Conservation (phyloP, 225 moss, liverwort and hornwort species). For the Pseudisothecium myosuroides region DNA sequence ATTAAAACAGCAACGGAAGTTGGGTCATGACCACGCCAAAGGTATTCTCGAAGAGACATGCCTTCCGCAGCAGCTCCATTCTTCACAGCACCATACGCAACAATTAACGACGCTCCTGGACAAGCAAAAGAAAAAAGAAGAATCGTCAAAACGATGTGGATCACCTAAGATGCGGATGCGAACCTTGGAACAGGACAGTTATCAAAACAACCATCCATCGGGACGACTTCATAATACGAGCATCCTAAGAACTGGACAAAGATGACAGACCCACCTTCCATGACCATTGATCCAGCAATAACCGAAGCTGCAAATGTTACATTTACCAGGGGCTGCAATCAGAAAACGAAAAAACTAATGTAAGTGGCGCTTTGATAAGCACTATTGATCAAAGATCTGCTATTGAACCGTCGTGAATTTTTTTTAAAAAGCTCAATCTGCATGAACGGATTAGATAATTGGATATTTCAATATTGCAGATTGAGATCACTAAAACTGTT, state of each 20-base stretch:
- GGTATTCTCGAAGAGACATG: slow-evolving; percentile 85
- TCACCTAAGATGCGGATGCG: neutral
- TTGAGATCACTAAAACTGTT: neutral
- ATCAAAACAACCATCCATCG: neutral
- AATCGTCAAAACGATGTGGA: neutral
- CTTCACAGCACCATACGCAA: slow-evolving; percentile 90
- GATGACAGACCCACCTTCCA: slow-evolving; percentile 68
- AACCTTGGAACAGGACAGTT: neutral
- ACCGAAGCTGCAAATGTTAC: slow-evolving; percentile 68
- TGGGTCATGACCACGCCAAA: slow-evolving; percentile 99
- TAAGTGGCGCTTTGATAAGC: neutral
- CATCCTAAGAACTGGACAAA: neutral
- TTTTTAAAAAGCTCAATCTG: neutral
- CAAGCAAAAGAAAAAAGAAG: neutral
- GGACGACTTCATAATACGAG: neutral
- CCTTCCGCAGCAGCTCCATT: slow-evolving; percentile 92
- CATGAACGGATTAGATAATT: neutral
- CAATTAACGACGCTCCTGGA: slow-evolving; percentile 83
- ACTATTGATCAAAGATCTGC: too few relatives aligned
- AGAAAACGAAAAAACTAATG: neutral
- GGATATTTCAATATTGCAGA: neutral
- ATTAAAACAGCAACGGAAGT: slow-evolving; percentile 95
- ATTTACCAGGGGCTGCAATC: slow-evolving; percentile 76
- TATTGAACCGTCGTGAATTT: neutral
- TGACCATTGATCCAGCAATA: slow-evolving; percentile 66